phyloP scores from a whole-genome alignment of 768 basidiomycete species.

The Calocybe cyanea region DNA sequence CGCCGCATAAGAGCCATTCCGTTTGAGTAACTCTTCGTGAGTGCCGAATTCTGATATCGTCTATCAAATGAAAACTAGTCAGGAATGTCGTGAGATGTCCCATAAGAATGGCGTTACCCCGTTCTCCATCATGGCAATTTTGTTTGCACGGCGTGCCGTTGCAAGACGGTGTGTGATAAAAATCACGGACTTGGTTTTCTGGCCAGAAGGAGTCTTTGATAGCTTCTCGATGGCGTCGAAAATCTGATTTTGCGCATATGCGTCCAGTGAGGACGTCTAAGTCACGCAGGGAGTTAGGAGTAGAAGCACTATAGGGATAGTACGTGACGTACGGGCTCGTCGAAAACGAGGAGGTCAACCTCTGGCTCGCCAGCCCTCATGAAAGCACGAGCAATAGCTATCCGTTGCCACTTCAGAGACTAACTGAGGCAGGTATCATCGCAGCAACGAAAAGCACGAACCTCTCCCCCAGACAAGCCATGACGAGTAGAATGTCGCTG shows the following conservation, averaged over 20 bases:
- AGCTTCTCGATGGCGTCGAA: constrained; percentile 72
- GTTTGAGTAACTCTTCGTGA: constrained; percentile 60
- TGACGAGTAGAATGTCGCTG: constrained; percentile 40
- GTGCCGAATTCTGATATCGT: constrained; percentile 75
- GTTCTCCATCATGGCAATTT: constrained; percentile 82
- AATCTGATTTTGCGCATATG: constrained; percentile 74
- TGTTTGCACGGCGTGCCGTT: constrained; percentile 79
- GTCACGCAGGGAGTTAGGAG: constrained; percentile 1
- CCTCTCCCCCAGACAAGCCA: constrained; percentile 84
- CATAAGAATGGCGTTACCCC: constrained; percentile 37
- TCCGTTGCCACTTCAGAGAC: constrained; percentile 69
- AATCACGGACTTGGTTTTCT: constrained; percentile 66
- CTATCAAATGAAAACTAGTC: constrained; percentile 28
- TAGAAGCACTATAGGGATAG: background rate
- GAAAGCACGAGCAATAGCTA: constrained; percentile 84
- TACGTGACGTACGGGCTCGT: constrained; percentile 68
- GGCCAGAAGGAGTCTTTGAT: constrained; percentile 54
- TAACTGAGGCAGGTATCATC: background rate
- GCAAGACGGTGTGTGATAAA: constrained; percentile 84
- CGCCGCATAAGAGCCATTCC: constrained; percentile 62
- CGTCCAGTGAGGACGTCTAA: constrained; percentile 78
- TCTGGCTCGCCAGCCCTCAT: constrained; percentile 76
- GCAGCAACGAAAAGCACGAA: constrained; percentile 27
- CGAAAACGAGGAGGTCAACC: constrained; percentile 77
- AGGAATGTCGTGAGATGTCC: constrained; percentile 12